A percentile compares a stretch with the other conserved stretches of the same genome.
Evolutionary conservation across 805 yeast species (phyloP).

Genomic region (Nakazawaea populi): DNA sequence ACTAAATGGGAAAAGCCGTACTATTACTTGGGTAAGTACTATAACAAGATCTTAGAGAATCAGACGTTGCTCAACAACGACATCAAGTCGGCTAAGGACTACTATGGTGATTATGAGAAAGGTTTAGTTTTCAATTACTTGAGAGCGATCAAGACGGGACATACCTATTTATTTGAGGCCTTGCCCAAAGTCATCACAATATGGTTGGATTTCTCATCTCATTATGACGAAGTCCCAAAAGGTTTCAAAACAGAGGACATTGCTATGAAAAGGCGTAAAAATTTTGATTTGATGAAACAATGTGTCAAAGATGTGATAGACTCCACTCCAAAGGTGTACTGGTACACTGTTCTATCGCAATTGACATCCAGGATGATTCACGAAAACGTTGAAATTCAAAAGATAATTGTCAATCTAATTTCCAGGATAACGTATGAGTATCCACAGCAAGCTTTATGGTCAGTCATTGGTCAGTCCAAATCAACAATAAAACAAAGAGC

Average conservation of each 20-base stretch:
- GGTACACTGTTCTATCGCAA: constrained; percentile 87
- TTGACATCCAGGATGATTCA: constrained; percentile 74
- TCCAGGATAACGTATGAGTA: constrained; percentile 53
- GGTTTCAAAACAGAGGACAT: constrained; percentile 19
- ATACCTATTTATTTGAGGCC: constrained; percentile 69
- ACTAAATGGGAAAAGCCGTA: constrained; percentile 71
- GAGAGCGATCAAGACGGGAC: constrained; percentile 55
- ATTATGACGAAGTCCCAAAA: constrained; percentile 19
- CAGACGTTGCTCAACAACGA: constrained; percentile 27
- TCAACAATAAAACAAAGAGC: constrained; percentile 47
- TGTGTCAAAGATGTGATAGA: constrained; percentile 38
- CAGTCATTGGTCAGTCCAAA: constrained; percentile 61
- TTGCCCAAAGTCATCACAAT: constrained; percentile 85
- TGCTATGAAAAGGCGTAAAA: constrained; percentile 25
- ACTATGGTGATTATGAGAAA: constrained; percentile 47
- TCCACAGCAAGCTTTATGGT: constrained; percentile 86
- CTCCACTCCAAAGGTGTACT: constrained; percentile 47
- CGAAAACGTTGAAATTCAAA: constrained; percentile 47
- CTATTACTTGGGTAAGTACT: constrained; percentile 75
- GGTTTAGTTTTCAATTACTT: constrained; percentile 51
- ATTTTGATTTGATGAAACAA: constrained; percentile 40
- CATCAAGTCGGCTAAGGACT: constrained; percentile 19
- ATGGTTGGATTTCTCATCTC: constrained; percentile 76
- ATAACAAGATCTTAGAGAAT: constrained; percentile 69
- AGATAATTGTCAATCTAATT: constrained; percentile 52